A percentile compares a stretch with the other conserved stretches of the same genome.
These are phyloP conservation scores for Lepiota venenata DNA, from an alignment of 768 basidiomycete genomes.

Conservation along the genomic window DNA sequence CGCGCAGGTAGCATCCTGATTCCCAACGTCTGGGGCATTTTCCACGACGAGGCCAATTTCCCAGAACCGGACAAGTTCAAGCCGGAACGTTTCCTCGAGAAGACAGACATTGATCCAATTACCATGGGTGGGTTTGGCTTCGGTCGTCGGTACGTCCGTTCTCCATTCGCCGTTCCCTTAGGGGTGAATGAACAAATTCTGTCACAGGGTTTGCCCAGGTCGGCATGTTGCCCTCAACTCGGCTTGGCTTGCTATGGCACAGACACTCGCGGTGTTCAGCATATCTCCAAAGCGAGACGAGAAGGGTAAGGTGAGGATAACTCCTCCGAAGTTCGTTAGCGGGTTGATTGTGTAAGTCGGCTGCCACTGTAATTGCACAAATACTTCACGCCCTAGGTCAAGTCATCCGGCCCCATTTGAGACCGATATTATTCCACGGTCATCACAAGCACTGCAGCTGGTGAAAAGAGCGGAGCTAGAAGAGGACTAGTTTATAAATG, in stretches of 20 bases:
- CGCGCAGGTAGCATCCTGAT: conserved; percentile 22
- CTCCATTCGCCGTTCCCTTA: background rate
- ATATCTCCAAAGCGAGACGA: conserved; percentile 28
- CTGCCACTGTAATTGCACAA: background rate
- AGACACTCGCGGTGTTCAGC: conserved; percentile 24
- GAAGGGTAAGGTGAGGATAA: conserved; percentile 24
- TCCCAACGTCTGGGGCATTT: conserved; percentile 35
- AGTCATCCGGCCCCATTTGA: conserved; percentile 24
- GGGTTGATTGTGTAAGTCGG: conserved; percentile 21
- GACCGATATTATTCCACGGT: conserved; percentile 17
- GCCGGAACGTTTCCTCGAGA: conserved; percentile 51
- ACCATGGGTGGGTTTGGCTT: conserved; percentile 28
- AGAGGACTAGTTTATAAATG: too few relatives aligned
- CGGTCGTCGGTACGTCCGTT: conserved; percentile 25
- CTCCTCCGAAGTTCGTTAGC: conserved; percentile 20
- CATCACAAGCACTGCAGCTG: conserved; percentile 15
- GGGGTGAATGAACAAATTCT: background rate
- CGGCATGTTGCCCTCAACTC: conserved; percentile 28
- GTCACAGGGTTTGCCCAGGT: conserved; percentile 30
- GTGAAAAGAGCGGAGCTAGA: conserved; percentile 16
- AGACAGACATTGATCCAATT: conserved; percentile 19
- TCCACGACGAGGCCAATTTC: conserved; percentile 49
- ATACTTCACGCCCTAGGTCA: background rate
- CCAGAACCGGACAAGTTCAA: conserved; percentile 49
- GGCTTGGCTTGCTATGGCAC: conserved; percentile 27